Percentiles rank a stretch among this genome's conserved stretches.
phyloP scores from a whole-genome alignment of 1,139 yeast genomes.

The Yamadazyma trypodendri region DNA sequence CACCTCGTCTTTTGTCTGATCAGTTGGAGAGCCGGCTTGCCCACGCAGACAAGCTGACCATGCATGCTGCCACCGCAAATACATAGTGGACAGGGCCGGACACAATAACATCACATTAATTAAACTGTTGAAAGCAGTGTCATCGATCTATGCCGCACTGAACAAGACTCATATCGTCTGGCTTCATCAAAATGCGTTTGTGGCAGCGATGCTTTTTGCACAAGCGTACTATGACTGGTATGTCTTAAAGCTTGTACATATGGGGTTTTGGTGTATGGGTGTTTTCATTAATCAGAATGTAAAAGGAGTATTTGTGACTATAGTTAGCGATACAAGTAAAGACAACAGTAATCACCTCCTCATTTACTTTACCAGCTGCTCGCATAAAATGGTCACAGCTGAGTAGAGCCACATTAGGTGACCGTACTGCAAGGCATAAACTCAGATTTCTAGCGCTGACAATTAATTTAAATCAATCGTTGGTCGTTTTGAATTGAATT shows the following conservation, averaged over 20 bases:
- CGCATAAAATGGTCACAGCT: not conserved
- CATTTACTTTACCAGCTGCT: not conserved
- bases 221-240: not conserved
- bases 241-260: not conserved
- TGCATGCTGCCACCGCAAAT: not conserved
- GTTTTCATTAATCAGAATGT: not conserved
- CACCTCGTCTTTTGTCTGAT: slow-evolving; percentile 11
- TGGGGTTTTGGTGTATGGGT: slow-evolving; percentile 1
- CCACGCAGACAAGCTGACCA: not conserved
- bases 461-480: slow-evolving; percentile 8
- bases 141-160: not conserved
- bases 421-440: slow-evolving; percentile 4
- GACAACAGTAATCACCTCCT: not conserved
- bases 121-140: not conserved
- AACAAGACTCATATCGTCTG: not conserved
- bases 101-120: not conserved
- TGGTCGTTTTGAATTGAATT: slow-evolving; percentile 9
- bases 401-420: slow-evolving; percentile 1
- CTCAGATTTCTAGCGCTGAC: slow-evolving; percentile 1
- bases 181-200: not conserved
- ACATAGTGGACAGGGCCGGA: slow-evolving; percentile 3
- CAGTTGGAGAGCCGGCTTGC: not conserved
- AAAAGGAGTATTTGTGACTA: not conserved
- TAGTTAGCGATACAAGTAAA: not conserved
- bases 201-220: not conserved